Percentiles rank a stretch among this genome's conserved stretches.
These are phyloP conservation scores for Phytophthora idaei DNA, from an alignment of 352 stramenopile species.

Conservation along the genomic window DNA sequence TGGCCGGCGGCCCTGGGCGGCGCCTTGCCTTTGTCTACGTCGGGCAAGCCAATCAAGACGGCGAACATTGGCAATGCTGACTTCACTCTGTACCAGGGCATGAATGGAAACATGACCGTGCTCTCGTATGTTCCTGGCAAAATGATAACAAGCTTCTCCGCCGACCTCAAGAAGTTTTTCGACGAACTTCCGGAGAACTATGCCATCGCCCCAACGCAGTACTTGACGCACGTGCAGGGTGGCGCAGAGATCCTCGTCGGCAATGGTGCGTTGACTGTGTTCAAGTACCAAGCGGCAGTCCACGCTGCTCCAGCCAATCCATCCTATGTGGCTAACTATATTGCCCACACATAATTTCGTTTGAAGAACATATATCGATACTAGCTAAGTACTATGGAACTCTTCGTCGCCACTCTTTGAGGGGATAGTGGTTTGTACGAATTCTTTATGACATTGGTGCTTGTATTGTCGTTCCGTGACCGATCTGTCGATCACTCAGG, in stretches of 20 bases:
- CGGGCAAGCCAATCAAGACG: constrained; percentile 16
- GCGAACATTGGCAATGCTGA: constrained; percentile 4
- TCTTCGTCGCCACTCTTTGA: too few relatives aligned
- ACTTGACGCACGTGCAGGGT: constrained; percentile 24
- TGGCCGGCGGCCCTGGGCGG: constrained; percentile 42
- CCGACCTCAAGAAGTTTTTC: constrained; percentile 36
- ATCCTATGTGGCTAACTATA: too few relatives aligned
- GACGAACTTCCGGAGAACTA: constrained; percentile 15
- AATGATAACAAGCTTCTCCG: constrained; percentile 30
- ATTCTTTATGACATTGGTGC: too few relatives aligned
- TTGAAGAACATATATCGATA: too few relatives aligned
- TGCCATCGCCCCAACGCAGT: constrained; percentile 18
- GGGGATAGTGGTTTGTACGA: too few relatives aligned
- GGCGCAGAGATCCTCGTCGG: constrained; percentile 32
- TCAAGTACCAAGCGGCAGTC: constrained; percentile 25
- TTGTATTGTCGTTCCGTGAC: too few relatives aligned
- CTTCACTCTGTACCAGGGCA: constrained; percentile 31
- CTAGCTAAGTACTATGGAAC: too few relatives aligned
- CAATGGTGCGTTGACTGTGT: constrained; percentile 29
- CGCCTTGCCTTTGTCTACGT: background rate
- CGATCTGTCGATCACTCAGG: too few relatives aligned
- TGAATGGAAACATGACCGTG: constrained; percentile 39
- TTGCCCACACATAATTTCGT: too few relatives aligned
- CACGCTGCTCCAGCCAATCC: background rate
- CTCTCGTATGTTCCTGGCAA: constrained; percentile 38